Evolutionary conservation across 176 grass and related monocot species (phyloP).

Genomic region (Bothriochloa decipiens): DNA sequence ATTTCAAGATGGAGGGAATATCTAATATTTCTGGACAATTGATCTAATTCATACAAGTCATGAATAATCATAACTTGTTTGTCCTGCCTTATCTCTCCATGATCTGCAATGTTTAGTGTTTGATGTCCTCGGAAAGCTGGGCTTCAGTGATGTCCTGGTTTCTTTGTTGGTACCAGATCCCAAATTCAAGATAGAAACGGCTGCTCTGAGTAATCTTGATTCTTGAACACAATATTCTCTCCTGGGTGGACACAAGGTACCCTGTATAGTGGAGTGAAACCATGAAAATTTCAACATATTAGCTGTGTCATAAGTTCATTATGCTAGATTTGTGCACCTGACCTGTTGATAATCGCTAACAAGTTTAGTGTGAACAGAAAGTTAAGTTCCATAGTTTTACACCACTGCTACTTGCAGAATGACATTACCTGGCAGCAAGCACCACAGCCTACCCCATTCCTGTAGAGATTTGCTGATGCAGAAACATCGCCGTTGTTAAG

Average conservation of each 20-base stretch:
- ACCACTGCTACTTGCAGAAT: too few relatives aligned
- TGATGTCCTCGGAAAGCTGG: slow-evolving; percentile 59
- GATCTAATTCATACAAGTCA: neutral
- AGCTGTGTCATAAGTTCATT: neutral
- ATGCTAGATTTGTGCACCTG: neutral
- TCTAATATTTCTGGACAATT: neutral
- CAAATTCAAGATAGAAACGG: slow-evolving; percentile 67
- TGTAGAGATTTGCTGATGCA: too few relatives aligned
- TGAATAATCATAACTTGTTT: neutral
- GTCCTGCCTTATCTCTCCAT: neutral
- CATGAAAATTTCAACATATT: neutral
- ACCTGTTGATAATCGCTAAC: too few relatives aligned
- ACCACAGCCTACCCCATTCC: too few relatives aligned
- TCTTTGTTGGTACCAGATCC: slow-evolving; percentile 71
- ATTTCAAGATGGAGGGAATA: neutral
- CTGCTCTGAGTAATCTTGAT: slow-evolving; percentile 66
- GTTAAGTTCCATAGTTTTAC: too few relatives aligned
- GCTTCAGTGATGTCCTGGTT: neutral
- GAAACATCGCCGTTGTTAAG: too few relatives aligned
- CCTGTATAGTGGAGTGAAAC: slow-evolving; percentile 33
- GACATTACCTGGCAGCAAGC: too few relatives aligned
- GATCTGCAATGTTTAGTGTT: neutral
- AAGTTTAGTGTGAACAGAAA: too few relatives aligned
- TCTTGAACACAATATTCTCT: slow-evolving; percentile 72
- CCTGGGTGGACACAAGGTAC: slow-evolving; percentile 63